A percentile compares a stretch with the other conserved stretches of the same genome.
phyloP scores from a whole-genome alignment of 2,329 filamentous ascomycete genomes.

The Colletotrichum tabaci region DNA sequence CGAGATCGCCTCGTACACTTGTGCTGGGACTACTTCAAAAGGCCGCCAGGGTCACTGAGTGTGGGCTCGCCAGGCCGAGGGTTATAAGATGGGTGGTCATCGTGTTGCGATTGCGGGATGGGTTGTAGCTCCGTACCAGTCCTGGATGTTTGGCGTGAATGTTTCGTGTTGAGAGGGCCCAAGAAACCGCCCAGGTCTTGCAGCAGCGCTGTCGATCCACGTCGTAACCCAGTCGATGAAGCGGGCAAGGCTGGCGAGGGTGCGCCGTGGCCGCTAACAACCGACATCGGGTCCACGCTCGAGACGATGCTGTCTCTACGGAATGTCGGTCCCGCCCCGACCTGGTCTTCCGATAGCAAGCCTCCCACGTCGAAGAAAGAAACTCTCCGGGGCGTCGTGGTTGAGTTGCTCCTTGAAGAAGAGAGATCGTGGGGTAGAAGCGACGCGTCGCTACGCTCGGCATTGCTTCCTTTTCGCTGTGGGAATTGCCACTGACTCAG shows the following conservation, averaged over 20 bases:
- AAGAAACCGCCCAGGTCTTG: constrained; percentile 72
- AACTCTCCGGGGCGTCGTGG: constrained; percentile 70
- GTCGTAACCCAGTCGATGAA: constrained; percentile 60
- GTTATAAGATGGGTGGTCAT: constrained; percentile 49
- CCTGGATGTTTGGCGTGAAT: constrained; percentile 50
- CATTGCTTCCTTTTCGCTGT: constrained; percentile 54
- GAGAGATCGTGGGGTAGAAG: constrained; percentile 56
- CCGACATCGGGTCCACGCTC: constrained; percentile 56
- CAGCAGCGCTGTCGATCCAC: constrained; percentile 71
- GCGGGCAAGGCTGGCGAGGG: constrained; percentile 64
- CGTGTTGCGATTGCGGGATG: constrained; percentile 59
- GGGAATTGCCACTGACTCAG: constrained; percentile 66
- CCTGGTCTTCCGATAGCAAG: constrained; percentile 71
- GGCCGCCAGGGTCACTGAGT: constrained; percentile 58
- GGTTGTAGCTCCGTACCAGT: constrained; percentile 62
- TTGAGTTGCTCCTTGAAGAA: constrained; percentile 56
- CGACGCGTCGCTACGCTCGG: constrained; percentile 62
- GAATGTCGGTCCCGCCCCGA: constrained; percentile 50
- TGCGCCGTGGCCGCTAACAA: constrained; percentile 48
- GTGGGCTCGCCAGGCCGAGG: constrained; percentile 50
- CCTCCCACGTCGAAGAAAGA: constrained; percentile 91
- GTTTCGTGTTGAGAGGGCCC: constrained; percentile 55
- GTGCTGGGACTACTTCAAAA: constrained; percentile 50
- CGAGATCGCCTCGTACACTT: background rate
- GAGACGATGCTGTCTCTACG: constrained; percentile 61